These are phyloP conservation scores for Sungouiella thailandica DNA, from an alignment of 805 yeast species.

Conservation along the genomic window DNA sequence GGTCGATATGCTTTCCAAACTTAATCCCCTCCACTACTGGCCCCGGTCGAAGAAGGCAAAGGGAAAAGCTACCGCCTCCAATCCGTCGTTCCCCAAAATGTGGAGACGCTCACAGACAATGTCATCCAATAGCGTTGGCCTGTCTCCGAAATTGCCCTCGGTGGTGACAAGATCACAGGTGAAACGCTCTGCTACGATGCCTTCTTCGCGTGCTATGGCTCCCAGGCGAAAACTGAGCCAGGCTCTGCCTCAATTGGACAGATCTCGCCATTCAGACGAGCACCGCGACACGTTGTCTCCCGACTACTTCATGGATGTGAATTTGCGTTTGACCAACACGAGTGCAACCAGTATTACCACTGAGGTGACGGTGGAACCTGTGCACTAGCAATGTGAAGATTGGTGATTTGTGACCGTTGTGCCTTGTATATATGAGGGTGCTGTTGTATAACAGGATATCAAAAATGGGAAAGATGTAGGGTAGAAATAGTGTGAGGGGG, in stretches of 20 bases:
- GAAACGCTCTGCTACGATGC: slow-evolving; percentile 1
- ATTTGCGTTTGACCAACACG: slow-evolving; percentile 1
- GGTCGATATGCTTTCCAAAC: slow-evolving; percentile 1
- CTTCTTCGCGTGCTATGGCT: slow-evolving; percentile 9
- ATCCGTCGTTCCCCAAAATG: background rate
- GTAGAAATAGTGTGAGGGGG: no score
- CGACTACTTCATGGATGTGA: slow-evolving; percentile 6
- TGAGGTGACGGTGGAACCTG: no score
- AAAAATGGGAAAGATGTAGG: no score
- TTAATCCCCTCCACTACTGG: background rate
- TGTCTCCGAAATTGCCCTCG: background rate
- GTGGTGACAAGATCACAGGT: slow-evolving; percentile 1
- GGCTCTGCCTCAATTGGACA: slow-evolving; percentile 1
- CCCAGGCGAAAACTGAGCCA: slow-evolving; percentile 1
- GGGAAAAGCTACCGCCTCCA: background rate
- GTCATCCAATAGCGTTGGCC: no score
- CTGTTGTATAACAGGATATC: no score
- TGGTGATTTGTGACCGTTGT: no score
- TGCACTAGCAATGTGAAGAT: no score
- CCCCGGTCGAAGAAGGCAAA: background rate
- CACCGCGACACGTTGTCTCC: no score
- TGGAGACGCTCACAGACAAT: background rate
- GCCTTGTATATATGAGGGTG: no score
- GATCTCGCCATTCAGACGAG: no score
- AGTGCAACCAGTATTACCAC: background rate